Evolutionary conservation across 2,329 filamentous ascomycete genomes (phyloP), one percentile per base, ranked within the genome.

Genomic region (Biscogniauxia marginata): DNA sequence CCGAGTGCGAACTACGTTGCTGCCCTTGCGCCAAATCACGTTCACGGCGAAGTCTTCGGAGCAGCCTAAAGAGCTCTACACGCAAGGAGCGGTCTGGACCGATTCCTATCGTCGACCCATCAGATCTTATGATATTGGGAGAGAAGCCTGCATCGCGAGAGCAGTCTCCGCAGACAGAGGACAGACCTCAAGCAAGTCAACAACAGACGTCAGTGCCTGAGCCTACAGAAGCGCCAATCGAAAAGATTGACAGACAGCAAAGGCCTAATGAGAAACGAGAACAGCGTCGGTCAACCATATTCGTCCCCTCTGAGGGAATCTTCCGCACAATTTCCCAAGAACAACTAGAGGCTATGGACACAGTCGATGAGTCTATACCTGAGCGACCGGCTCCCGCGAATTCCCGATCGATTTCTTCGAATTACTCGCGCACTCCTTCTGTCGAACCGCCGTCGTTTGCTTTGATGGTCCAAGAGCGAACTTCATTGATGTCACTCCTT

Each of bases 1-100:
- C 88, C 53, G 89, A 93, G 70, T 91, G 88, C 70, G 80, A 84
- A 50, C 81, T 92, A 61, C 80, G 82, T 48, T 85, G 82, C 71
- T 91, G 88, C 74, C 76, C 81, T 1, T 88, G 86, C 67, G 81
- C 76, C 57, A 81, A 76, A 61, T 54, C 63, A 13, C 62, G 56
- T 39, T 66, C 70, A 43, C 70, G 70, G 9, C 62, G 67, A 46
- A 74, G 70, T 65, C 58, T 67, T 24, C 46, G 60, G 39, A 30
- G 44, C 11, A 51, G 50, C 20, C 46, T 61, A 34, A 23, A 43
- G 11, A 50, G 49, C 20, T 63, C 74, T 49, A 55, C 70, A n/a
- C 75, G 68, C 58, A 74, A 71, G 56, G 74, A 74, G 54, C 72
- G 74, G 16, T 58, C 66, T 7, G 68, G 64, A 20, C 63, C 69